phyloP scores from a whole-genome alignment of 164 flowering plant species.

The Nymphaea thermarum region DNA sequence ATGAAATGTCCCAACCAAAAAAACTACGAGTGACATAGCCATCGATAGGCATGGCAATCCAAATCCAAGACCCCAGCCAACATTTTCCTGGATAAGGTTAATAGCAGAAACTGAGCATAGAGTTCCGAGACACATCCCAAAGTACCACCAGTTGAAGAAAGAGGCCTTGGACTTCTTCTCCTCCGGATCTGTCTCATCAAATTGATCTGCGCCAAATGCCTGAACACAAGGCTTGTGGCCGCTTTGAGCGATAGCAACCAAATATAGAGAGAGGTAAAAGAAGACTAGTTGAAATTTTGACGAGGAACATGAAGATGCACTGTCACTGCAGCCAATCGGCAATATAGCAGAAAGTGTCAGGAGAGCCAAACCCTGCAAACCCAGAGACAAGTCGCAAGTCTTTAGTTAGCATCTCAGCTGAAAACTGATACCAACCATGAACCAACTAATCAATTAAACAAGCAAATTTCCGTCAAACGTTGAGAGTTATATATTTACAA shows the following conservation, averaged over 20 bases:
- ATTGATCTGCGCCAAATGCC: slow-evolving; percentile 9
- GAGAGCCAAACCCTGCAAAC: slow-evolving; percentile 3
- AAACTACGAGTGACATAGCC: not conserved
- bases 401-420: too few species aligned
- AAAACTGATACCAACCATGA: too few species aligned
- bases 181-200: slow-evolving; percentile 4
- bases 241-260: slow-evolving; percentile 8
- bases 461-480: too few species aligned
- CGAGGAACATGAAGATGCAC: not conserved
- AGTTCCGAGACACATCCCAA: slow-evolving; percentile 8
- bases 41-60: slow-evolving; percentile 2
- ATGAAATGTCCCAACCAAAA: not conserved
- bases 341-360: slow-evolving; percentile 1
- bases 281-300: not conserved
- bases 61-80: slow-evolving; percentile 4
- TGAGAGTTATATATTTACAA: too few species aligned
- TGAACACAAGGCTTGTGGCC: slow-evolving; percentile 6
- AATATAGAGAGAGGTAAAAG: slow-evolving; percentile 8
- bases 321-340: slow-evolving; percentile 1
- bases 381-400: too few species aligned
- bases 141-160: slow-evolving; percentile 8
- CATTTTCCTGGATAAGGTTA: slow-evolving; percentile 3
- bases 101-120: not conserved
- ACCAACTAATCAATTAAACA: too few species aligned
- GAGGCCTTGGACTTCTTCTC: slow-evolving; percentile 5